Evolutionary conservation across 352 stramenopile genomes (phyloP), one percentile per base, ranked within the genome.

Genomic region (Phytopythium litorale): DNA sequence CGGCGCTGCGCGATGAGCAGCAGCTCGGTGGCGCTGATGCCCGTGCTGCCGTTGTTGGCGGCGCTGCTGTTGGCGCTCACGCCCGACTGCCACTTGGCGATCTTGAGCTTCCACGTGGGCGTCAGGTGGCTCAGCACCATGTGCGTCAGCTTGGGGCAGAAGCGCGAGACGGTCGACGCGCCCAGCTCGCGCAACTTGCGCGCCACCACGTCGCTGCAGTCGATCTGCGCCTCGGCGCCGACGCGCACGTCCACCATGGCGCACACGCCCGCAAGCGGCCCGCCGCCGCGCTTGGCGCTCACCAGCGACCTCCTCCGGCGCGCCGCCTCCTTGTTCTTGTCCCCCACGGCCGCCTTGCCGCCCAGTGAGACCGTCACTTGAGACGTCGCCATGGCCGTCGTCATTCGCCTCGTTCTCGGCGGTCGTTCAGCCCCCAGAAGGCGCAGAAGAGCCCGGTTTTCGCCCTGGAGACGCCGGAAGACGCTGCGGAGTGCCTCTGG

Each of bases 231-330:
- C 50, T 92, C 80, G 0, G 67, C 65, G 2, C 81, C 83, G 15
- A 92, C 71, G 19, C 77, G 79, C 32, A 94, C 86, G 65, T 94
- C 84, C 35, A 94, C 86, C 65, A 94, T 78, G 18, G 79, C 82
- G 46, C 79, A 79, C 16, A 94, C 72, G 43, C 79, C 79, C 7
- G 68, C 67, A 15, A 84, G 64, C 43, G 71, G 71, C 0, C 71
- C 67, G 30, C 19, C 51, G 28, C 28, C 54, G 32, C 62, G 67
- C 12, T 43, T 57, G 6, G 30, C 28, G 12, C 18, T 43, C 8
- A 28, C 51, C 8, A 28, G 7, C 28, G 51, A 40, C 28, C n/a
- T 8, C 51, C n/a, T 9, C 4, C n/a, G 51, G 15, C 28, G 28
- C 51, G 28, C 8, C n/a, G n/a, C 28, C 9, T 13, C 8, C 51